A percentile compares a stretch with the other conserved stretches of the same genome.
phyloP scores from a whole-genome alignment of 305 asterid genomes.

The Plantago rigida region DNA sequence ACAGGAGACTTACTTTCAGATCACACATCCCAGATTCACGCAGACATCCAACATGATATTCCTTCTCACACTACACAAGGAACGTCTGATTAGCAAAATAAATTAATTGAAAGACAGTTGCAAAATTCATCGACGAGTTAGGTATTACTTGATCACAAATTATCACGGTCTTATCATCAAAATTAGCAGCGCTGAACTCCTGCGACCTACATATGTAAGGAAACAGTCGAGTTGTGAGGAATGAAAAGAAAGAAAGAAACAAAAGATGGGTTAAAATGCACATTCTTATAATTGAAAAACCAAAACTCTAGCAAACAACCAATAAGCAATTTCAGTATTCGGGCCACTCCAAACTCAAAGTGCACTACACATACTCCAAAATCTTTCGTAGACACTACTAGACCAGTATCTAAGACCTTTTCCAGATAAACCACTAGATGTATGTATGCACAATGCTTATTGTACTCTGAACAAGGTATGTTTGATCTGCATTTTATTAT shows the following conservation, averaged over 20 bases:
- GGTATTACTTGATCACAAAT: constrained; percentile 73
- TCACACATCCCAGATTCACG: constrained; percentile 66
- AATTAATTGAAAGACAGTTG: constrained; percentile 1
- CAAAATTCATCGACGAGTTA: not conserved
- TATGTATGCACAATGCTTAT: too few species aligned
- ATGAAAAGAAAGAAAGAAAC: constrained; percentile 2
- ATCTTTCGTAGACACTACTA: too few species aligned
- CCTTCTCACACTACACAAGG: constrained; percentile 76
- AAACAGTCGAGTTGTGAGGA: constrained; percentile 9
- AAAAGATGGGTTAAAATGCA: not conserved
- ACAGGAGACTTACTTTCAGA: constrained; percentile 52
- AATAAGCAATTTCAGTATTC: not conserved
- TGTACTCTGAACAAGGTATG: too few species aligned
- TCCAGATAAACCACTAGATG: too few species aligned
- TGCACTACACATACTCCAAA: too few species aligned
- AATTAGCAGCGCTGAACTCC: constrained; percentile 79
- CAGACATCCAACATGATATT: constrained; percentile 92
- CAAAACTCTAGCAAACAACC: too few species aligned
- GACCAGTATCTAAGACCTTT: too few species aligned
- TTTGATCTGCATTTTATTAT: too few species aligned
- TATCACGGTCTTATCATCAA: constrained; percentile 89
- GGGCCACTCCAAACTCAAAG: not conserved
- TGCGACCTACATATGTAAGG: constrained; percentile 47
- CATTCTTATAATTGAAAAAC: too few species aligned
- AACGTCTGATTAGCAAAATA: constrained; percentile 11